Percentiles rank a stretch among this genome's conserved stretches.
phyloP scores from a whole-genome alignment of 1,284 basidiomycete genomes.

The Ceratobasidium sp. region DNA sequence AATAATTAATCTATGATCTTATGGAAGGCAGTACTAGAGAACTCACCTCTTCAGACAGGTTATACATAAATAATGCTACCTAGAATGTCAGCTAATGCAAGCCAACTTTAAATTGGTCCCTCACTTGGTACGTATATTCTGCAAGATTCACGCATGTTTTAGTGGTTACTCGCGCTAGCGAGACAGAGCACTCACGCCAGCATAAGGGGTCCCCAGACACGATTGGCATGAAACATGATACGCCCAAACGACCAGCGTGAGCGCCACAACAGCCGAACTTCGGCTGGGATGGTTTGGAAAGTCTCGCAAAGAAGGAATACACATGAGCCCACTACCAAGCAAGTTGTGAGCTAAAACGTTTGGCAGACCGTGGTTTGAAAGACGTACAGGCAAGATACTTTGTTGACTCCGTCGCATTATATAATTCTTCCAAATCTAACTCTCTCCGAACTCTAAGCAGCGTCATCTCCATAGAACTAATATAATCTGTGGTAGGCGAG shows the following conservation, averaged over 20 bases:
- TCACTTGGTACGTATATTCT: constrained; percentile 25
- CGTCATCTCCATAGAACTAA: no score
- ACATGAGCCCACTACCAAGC: constrained; percentile 7
- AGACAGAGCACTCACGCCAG: neutral
- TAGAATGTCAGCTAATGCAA: neutral
- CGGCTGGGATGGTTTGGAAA: constrained; percentile 1
- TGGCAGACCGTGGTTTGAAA: no score
- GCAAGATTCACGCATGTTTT: neutral
- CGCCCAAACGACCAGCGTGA: constrained; percentile 37
- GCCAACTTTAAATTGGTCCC: neutral
- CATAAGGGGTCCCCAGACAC: constrained; percentile 22
- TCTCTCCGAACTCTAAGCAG: neutral
- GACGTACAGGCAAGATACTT: constrained; percentile 19
- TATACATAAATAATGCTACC: constrained; percentile 19
- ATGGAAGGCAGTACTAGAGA: no score
- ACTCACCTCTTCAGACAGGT: constrained; percentile 22
- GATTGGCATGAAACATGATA: constrained; percentile 39
- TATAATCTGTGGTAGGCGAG: no score
- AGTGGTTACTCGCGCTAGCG: neutral
- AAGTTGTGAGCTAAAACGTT: neutral
- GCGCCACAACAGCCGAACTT: constrained; percentile 9
- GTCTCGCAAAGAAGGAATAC: constrained; percentile 18
- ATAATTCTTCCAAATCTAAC: neutral
- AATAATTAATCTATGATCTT: no score
- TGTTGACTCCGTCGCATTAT: neutral